Evolutionary conservation across 2,329 filamentous ascomycete species (phyloP), one percentile per base, ranked within the genome.

Genomic region (Aspergillus fijiensis): DNA sequence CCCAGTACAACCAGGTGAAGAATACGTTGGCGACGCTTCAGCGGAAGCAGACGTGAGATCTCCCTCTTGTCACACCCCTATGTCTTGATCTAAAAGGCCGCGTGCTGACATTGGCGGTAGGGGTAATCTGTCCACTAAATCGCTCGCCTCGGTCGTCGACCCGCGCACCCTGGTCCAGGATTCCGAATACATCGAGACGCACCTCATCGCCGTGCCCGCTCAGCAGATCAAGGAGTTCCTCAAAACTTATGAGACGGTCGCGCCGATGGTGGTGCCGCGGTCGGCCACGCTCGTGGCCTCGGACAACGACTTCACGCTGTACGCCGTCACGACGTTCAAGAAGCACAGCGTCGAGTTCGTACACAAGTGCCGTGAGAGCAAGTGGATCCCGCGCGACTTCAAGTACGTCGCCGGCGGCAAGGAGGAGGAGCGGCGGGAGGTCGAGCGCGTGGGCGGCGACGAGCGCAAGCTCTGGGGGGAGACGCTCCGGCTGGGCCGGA

Each of bases 181-280:
- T 74, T 97, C 93, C 21, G 95, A 99, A 79, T 98, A 96, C 78
- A 88, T 99, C 69, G 92, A 97, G 80, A 97, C 95, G 31, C 93
- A 97, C 74, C 87, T 99, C 31, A 84, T 99, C 67, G 95, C 91
- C 21, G 91, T 99, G 9, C 95, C 95, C 2, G 86, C 85, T 51
- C 87, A 87, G 67, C 82, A 85, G 59, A 88, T 89, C 70, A 96
- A 96, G 75, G 94, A 98, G 45, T 99, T 96, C 72, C 80, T 96
- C 65, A 89, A 89, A 74, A 87, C 83, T 65, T 99, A 99, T 79
- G 95, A 99, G 78, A 93, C 91, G 1, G 77, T 98, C 58, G 81
- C 89, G 0, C 89, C 90, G 14, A 96, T 96, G 91, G 92, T 98
- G 1, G 94, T 99, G 2, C 95, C 95, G 10, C 89, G 95, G 52